These are phyloP conservation scores for Penicillium soppii DNA, from an alignment of 495 filamentous ascomycete species.

Conservation along the genomic window DNA sequence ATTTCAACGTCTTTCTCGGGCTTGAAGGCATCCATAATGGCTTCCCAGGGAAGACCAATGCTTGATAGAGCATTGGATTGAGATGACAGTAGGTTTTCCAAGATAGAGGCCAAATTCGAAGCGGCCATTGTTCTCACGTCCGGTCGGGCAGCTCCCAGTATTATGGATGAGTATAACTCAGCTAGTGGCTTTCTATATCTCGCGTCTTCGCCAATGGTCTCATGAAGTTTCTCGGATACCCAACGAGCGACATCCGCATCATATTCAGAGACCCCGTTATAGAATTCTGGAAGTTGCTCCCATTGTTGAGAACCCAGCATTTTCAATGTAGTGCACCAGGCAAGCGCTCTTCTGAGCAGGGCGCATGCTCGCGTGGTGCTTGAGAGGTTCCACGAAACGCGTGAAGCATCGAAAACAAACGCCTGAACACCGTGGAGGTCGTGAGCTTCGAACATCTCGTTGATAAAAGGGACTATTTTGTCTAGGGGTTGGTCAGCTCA, in stretches of 20 bases:
- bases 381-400: constrained; percentile 30
- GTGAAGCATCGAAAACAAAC: constrained; percentile 30
- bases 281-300: constrained; percentile 21
- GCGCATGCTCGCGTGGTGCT: constrained; percentile 39
- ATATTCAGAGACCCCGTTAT: constrained; percentile 24
- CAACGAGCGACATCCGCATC: constrained; percentile 42
- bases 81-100: constrained; percentile 28
- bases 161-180: constrained; percentile 30
- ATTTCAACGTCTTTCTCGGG: constrained; percentile 21
- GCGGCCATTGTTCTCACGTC: constrained; percentile 34
- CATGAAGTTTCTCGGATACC: constrained; percentile 35
- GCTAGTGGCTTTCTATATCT: constrained; percentile 23
- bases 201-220: constrained; percentile 20
- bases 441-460: constrained; percentile 27
- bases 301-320: constrained; percentile 20
- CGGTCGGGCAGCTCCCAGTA: constrained; percentile 26
- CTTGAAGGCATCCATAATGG: constrained; percentile 23
- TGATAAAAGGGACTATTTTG: constrained; percentile 19
- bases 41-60: constrained; percentile 26
- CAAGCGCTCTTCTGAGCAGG: constrained; percentile 38
- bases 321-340: constrained; percentile 35
- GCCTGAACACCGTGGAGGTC: constrained; percentile 27
- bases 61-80: constrained; percentile 8
- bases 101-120: constrained; percentile 33
- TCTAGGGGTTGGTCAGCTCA: constrained; percentile 9